phyloP scores from a whole-genome alignment of 345 rosid species.

The Moringa oleifera region DNA sequence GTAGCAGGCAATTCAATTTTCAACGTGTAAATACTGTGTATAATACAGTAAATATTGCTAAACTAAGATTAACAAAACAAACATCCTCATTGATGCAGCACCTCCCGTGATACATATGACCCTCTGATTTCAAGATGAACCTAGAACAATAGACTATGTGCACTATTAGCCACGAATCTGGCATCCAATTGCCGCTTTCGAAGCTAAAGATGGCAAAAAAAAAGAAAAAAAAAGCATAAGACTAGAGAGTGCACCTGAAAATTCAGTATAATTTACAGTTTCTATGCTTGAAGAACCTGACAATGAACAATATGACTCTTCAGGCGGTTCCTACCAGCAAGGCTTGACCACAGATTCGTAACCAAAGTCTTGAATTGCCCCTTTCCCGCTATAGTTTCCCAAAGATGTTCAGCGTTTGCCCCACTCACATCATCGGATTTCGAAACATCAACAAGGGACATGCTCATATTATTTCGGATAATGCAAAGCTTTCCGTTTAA shows the following conservation, averaged over 20 bases:
- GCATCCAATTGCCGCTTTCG: background rate
- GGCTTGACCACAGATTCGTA: slow-evolving; percentile 61
- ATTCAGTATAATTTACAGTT: background rate
- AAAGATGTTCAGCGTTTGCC: slow-evolving; percentile 48
- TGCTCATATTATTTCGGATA: slow-evolving; percentile 67
- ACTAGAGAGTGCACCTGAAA: background rate
- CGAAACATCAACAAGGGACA: slow-evolving; percentile 55
- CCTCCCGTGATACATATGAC: background rate
- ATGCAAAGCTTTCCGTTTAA: slow-evolving; percentile 64
- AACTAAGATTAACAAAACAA: background rate
- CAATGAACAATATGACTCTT: slow-evolving; percentile 73
- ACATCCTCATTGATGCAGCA: background rate
- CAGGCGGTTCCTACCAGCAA: slow-evolving; percentile 63
- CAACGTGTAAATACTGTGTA: background rate
- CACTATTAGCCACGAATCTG: background rate
- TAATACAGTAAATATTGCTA: too few species aligned
- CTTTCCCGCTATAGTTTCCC: slow-evolving; percentile 62
- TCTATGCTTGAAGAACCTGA: slow-evolving; percentile 63
- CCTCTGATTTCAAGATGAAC: background rate
- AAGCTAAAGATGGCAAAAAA: background rate
- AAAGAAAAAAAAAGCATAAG: background rate
- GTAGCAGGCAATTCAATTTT: background rate
- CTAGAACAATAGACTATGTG: background rate
- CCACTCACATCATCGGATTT: slow-evolving; percentile 37
- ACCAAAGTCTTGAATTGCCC: slow-evolving; percentile 65